Evolutionary conservation across 2,329 filamentous ascomycete species (phyloP).

Genomic region (Spiromastix sp.): DNA sequence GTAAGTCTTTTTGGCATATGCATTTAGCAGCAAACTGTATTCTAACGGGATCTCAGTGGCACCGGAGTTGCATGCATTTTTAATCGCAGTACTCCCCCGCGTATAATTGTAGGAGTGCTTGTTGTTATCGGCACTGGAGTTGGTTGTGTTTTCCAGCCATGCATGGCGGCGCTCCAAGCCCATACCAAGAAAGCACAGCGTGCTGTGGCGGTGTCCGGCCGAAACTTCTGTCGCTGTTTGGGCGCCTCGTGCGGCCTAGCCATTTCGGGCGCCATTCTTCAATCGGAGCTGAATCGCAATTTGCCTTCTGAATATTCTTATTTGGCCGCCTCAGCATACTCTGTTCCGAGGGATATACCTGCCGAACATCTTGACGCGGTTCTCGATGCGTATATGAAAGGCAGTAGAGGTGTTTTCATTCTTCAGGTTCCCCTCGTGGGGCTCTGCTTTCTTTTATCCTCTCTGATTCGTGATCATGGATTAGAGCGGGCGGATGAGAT

Average conservation of each 20-base stretch:
- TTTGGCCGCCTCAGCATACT: background rate
- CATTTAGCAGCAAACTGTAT: too few species aligned
- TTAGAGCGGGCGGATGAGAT: too few species aligned
- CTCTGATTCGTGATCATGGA: too few species aligned
- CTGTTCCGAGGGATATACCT: background rate
- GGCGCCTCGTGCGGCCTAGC: slow-evolving; percentile 1
- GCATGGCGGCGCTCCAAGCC: background rate
- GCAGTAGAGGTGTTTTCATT: background rate
- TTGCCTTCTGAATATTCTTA: background rate
- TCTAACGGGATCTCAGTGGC: too few species aligned
- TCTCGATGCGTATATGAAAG: slow-evolving; percentile 1
- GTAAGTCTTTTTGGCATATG: too few species aligned
- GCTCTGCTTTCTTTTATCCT: too few species aligned
- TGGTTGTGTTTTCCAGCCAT: slow-evolving; percentile 1
- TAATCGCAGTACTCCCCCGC: background rate
- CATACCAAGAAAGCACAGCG: background rate
- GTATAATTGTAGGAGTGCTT: background rate
- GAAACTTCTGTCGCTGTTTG: slow-evolving; percentile 2
- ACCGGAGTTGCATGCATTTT: background rate
- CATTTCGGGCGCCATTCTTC: background rate
- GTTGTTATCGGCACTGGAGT: background rate
- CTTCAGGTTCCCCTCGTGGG: background rate
- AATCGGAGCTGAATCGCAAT: background rate
- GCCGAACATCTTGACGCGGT: background rate
- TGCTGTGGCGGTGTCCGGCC: background rate